Evolutionary conservation across 345 rosid genomes (phyloP).

Genomic region (Eucalyptus pauciflora): DNA sequence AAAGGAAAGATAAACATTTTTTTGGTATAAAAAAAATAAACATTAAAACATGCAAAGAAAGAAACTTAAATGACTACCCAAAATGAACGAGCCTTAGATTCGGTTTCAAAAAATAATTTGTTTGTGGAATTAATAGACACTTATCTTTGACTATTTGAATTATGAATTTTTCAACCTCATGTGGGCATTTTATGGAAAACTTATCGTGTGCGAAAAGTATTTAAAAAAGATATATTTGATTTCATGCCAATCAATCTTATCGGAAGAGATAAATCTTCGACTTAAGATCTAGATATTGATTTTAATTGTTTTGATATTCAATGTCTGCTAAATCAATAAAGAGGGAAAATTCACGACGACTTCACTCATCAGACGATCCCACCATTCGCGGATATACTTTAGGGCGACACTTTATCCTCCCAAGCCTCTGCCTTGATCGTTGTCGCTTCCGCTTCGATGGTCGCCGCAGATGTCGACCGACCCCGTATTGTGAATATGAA

Average conservation of each 20-base stretch:
- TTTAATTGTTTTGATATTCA: neutral
- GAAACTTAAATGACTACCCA: neutral
- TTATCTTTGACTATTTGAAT: neutral
- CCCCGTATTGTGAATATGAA: neutral
- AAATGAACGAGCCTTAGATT: neutral
- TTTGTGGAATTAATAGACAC: neutral
- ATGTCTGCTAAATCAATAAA: neutral
- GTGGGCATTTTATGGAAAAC: neutral
- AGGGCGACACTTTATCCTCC: neutral
- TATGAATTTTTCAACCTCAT: neutral
- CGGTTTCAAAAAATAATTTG: neutral
- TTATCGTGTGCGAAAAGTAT: neutral
- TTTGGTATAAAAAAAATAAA: too few relatives aligned
- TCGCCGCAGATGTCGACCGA: neutral
- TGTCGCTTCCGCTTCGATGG: neutral
- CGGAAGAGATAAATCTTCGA: neutral
- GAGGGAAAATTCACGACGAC: neutral
- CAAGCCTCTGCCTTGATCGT: neutral
- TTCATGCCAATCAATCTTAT: neutral
- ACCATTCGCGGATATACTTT: neutral
- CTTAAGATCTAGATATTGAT: neutral
- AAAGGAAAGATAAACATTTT: neutral
- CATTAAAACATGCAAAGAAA: too few relatives aligned
- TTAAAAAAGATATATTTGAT: neutral
- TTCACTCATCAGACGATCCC: neutral